phyloP scores from a whole-genome alignment of 2,329 filamentous ascomycete species.

The Rhytidhysteron rufulum region DNA sequence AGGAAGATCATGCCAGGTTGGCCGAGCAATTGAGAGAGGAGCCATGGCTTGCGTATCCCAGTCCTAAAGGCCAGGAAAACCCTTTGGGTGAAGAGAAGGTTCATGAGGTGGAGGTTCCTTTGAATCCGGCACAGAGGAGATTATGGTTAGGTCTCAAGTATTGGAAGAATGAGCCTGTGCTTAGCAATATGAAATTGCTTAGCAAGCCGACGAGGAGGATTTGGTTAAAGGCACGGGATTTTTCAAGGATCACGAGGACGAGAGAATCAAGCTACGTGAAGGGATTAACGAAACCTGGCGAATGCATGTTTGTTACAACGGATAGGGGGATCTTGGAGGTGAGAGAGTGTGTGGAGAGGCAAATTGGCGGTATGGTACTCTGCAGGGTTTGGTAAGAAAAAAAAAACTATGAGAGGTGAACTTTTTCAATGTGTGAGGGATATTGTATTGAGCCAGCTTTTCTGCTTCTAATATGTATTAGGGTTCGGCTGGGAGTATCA shows the following conservation, averaged over 20 bases:
- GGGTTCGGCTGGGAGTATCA: not conserved
- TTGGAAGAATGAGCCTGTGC: constrained; percentile 75
- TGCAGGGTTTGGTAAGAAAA: constrained; percentile 56
- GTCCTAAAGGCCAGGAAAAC: not conserved
- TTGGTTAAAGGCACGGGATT: constrained; percentile 58
- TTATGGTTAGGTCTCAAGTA: constrained; percentile 92
- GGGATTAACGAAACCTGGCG: constrained; percentile 71
- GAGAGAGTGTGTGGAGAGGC: constrained; percentile 75
- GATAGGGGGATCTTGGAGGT: constrained; percentile 75
- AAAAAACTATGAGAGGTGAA: no score
- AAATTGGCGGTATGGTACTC: constrained; percentile 74
- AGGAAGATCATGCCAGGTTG: constrained; percentile 23
- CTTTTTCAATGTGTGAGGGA: no score
- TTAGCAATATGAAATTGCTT: constrained; percentile 63
- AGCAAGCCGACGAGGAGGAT: constrained; percentile 72
- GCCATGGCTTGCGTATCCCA: constrained; percentile 26
- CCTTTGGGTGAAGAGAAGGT: constrained; percentile 12
- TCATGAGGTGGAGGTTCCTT: constrained; percentile 26
- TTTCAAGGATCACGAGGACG: constrained; percentile 66
- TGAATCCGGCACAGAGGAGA: constrained; percentile 68
- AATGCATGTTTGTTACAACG: constrained; percentile 77
- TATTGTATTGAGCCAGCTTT: no score
- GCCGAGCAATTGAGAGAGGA: constrained; percentile 37
- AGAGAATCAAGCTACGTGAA: constrained; percentile 63
- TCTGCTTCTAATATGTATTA: no score